A percentile compares a stretch with the other conserved stretches of the same genome.
Conservation (phyloP, 768 basidiomycete genomes). For the Podaxis mareebaensis region DNA sequence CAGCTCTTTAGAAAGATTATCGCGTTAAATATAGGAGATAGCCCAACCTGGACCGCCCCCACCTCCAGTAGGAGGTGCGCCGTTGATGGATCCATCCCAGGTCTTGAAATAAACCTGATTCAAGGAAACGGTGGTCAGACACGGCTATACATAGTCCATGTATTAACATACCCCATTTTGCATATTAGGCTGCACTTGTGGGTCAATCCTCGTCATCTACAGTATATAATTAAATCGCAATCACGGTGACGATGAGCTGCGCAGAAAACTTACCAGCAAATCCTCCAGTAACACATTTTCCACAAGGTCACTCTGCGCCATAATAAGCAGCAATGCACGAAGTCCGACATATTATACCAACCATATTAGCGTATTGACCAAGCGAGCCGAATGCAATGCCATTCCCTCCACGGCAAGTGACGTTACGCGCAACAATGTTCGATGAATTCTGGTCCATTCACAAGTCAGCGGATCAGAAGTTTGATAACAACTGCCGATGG, state of each 20-base stretch:
- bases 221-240: neutral
- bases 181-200: constrained; percentile 59
- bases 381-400: constrained; percentile 63
- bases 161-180: constrained; percentile 42
- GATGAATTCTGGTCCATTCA: constrained; percentile 47
- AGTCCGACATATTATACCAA: constrained; percentile 22
- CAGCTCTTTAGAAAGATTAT: constrained; percentile 7
- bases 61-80: constrained; percentile 55
- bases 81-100: constrained; percentile 52
- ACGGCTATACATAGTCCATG: neutral
- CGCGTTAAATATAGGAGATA: neutral
- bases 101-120: constrained; percentile 56
- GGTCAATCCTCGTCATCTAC: constrained; percentile 48
- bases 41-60: constrained; percentile 51
- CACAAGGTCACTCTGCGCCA: constrained; percentile 27
- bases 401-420: constrained; percentile 59
- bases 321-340: neutral
- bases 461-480: neutral
- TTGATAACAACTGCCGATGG: neutral
- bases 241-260: neutral
- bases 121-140: neutral
- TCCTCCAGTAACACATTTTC: constrained; percentile 36
- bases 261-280: neutral
- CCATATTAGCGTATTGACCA: constrained; percentile 56
- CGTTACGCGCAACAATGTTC: constrained; percentile 47